Conservation (phyloP, 2,329 filamentous ascomycete species). For the Hymenoscyphus salicellus region DNA sequence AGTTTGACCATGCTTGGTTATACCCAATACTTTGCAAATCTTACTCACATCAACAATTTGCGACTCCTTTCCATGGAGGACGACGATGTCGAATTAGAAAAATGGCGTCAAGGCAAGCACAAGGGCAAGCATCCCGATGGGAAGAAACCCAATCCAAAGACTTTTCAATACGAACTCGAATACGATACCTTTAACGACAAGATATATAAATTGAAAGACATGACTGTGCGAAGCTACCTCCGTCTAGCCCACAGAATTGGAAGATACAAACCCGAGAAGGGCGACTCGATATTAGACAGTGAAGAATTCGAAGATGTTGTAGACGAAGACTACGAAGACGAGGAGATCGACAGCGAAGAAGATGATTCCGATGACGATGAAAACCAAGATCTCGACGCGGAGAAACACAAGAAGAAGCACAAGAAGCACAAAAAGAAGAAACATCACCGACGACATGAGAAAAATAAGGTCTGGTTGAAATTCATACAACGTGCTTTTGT, state of each 20-base stretch:
- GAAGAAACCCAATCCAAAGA: conserved; percentile 54
- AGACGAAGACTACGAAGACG: conserved; percentile 25
- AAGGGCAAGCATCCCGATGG: conserved; percentile 54
- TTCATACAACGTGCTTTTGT: conserved; percentile 81
- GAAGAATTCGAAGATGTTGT: conserved; percentile 26
- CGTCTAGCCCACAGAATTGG: conserved; percentile 78
- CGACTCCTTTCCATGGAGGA: conserved; percentile 42
- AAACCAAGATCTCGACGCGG: conserved; percentile 25
- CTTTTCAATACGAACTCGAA: conserved; percentile 75
- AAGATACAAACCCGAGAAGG: conserved; percentile 42
- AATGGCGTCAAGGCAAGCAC: conserved; percentile 65
- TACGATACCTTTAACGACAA: conserved; percentile 80
- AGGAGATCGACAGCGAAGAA: conserved; percentile 31
- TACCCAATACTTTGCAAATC: conserved; percentile 88
- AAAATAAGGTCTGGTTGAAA: conserved; percentile 71
- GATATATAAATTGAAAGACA: conserved; percentile 70
- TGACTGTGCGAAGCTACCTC: conserved; percentile 80
- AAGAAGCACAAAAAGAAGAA: conserved; percentile 44
- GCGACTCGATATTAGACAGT: conserved; percentile 28
- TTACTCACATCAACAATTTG: conserved; percentile 79
- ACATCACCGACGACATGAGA: conserved; percentile 52
- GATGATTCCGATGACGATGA: conserved; percentile 33
- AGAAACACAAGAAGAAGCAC: conserved; percentile 28
- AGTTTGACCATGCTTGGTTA: conserved; percentile 75
- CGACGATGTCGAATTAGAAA: conserved; percentile 38